phyloP scores from a whole-genome alignment of 768 basidiomycete species.

The Auricularia cornea region DNA sequence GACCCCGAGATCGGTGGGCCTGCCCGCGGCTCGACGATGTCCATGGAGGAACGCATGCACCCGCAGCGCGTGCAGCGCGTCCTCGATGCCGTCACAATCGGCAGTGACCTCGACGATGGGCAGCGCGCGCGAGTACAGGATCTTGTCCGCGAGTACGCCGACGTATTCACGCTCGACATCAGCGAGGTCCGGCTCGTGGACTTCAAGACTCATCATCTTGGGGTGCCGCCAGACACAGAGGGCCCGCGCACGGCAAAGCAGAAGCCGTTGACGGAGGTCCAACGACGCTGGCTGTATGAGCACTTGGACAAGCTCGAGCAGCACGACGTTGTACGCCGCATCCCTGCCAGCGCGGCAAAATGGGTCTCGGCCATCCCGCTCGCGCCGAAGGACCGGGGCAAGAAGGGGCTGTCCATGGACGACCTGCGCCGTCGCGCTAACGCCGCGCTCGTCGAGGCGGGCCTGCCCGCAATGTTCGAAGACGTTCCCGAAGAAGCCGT shows the following conservation, averaged over 20 bases:
- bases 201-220: no score
- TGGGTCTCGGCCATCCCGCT: slow-evolving; percentile 27
- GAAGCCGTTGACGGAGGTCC: slow-evolving; percentile 22
- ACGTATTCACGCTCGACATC: no score
- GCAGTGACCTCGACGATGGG: no score
- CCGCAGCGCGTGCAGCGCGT: no score
- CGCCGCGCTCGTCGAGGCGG: slow-evolving; percentile 23
- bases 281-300: slow-evolving; percentile 21
- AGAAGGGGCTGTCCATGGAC: slow-evolving; percentile 21
- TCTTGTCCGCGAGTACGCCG: no score
- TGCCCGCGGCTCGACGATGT: no score
- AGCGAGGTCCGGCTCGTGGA: no score
- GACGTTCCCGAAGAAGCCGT: slow-evolving; percentile 14
- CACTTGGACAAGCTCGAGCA: slow-evolving; percentile 28
- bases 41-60: no score
- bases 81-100: no score
- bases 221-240: no score
- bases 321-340: slow-evolving; percentile 26
- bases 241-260: slow-evolving; percentile 13
- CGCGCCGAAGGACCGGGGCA: slow-evolving; percentile 28
- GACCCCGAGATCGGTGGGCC: no score
- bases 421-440: slow-evolving; percentile 29
- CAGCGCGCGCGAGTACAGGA: no score
- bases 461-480: slow-evolving; percentile 14
- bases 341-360: slow-evolving; percentile 26